phyloP scores from a whole-genome alignment of 108 stramenopile genomes.

The Pelagomonas calceolata region DNA sequence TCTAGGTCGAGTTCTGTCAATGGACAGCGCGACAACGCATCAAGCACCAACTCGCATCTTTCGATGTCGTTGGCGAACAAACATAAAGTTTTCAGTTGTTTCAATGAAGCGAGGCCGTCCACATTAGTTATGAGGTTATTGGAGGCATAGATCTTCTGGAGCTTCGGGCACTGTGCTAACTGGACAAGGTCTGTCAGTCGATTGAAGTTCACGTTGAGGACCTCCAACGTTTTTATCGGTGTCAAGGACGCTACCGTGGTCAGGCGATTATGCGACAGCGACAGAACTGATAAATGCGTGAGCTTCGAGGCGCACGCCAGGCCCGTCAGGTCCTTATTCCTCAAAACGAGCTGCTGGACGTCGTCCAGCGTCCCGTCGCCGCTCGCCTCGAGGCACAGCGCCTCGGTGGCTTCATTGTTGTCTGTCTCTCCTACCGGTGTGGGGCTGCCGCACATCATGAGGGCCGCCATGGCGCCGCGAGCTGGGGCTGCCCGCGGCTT shows the following conservation, averaged over 20 bases:
- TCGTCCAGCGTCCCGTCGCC: slow-evolving; percentile 12
- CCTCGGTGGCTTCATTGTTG: too few species aligned
- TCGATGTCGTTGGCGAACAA: slow-evolving; percentile 5
- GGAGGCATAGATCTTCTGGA: slow-evolving; percentile 18
- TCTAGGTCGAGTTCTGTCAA: slow-evolving; percentile 19
- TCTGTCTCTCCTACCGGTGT: too few species aligned
- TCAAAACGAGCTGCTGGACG: slow-evolving; percentile 15
- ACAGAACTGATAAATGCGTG: slow-evolving; percentile 8
- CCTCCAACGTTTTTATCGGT: slow-evolving; percentile 14
- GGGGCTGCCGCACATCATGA: too few species aligned
- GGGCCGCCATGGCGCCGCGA: too few species aligned
- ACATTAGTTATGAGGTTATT: slow-evolving; percentile 11
- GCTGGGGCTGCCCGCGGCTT: too few species aligned
- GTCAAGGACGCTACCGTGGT: slow-evolving; percentile 5
- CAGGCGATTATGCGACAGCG: slow-evolving; percentile 22
- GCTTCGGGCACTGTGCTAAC: slow-evolving; percentile 10
- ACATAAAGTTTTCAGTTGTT: not conserved
- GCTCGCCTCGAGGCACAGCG: slow-evolving; percentile 7
- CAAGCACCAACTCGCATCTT: not conserved
- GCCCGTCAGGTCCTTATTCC: slow-evolving; percentile 1
- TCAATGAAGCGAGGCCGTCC: not conserved
- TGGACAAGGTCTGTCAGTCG: slow-evolving; percentile 6
- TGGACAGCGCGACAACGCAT: not conserved
- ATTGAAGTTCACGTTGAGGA: slow-evolving; percentile 27
- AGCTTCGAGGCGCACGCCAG: slow-evolving; percentile 14